Conservation (phyloP, 116 monocot genomes). For the Trichopus zeylanicus region DNA sequence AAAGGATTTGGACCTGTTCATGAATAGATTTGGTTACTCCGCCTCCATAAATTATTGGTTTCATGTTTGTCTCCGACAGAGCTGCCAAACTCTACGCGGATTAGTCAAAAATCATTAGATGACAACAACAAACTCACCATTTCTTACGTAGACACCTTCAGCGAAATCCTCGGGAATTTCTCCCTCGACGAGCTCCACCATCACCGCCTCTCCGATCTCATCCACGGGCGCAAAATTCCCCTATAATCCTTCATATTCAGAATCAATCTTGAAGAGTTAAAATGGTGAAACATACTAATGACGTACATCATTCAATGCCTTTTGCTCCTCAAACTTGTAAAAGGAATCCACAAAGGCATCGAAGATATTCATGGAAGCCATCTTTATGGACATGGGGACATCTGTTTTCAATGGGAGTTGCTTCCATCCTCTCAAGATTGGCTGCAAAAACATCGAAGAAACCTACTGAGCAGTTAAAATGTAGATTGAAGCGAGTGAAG, state of each 20-base stretch:
- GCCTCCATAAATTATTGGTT: too few relatives aligned
- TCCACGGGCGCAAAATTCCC: too few relatives aligned
- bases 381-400: not conserved
- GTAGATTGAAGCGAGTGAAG: not conserved
- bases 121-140: not conserved
- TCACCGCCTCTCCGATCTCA: too few relatives aligned
- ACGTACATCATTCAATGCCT: not conserved
- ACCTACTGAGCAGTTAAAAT: not conserved
- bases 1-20: slow-evolving; percentile 8
- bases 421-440: slow-evolving; percentile 1
- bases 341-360: not conserved
- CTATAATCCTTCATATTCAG: not conserved
- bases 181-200: not conserved
- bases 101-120: not conserved
- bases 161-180: slow-evolving; percentile 10
- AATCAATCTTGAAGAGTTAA: not conserved
- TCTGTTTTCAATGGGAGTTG: not conserved
- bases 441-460: not conserved
- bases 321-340: slow-evolving; percentile 1
- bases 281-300: not conserved
- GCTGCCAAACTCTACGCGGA: too few relatives aligned
- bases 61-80: too few relatives aligned
- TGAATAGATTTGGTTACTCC: not conserved
- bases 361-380: not conserved
- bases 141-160: slow-evolving; percentile 10